These are phyloP conservation scores for Vaccinium corymbosum DNA, from an alignment of 148 eudicot species.

Conservation along the genomic window DNA sequence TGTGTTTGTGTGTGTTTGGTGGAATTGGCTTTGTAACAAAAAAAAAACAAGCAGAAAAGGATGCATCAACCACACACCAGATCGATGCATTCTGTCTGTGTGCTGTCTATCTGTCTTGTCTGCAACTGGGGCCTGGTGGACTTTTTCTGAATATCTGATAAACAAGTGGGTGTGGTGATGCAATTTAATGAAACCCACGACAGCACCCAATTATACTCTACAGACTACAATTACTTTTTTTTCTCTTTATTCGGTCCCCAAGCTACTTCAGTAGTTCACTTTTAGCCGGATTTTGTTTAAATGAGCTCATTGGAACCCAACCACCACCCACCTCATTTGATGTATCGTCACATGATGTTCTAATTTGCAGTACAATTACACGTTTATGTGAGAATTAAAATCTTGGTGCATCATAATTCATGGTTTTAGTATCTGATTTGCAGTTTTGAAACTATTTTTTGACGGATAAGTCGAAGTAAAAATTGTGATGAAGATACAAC, in stretches of 20 bases:
- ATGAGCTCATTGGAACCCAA: background rate
- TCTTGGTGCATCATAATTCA: too few relatives aligned
- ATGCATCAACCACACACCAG: background rate
- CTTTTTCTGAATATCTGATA: background rate
- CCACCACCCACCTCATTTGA: background rate
- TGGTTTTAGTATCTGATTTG: too few relatives aligned
- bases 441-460: too few relatives aligned
- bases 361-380: too few relatives aligned
- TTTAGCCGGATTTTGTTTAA: background rate
- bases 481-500: too few relatives aligned
- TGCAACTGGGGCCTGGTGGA: background rate
- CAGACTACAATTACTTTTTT: background rate
- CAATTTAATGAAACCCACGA: background rate
- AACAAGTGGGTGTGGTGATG: background rate
- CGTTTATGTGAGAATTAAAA: too few relatives aligned
- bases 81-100: background rate
- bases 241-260: background rate
- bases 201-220: background rate
- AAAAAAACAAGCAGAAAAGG: background rate
- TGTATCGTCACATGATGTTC: too few relatives aligned
- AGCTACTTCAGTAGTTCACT: background rate
- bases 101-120: background rate
- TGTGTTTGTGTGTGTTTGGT: background rate
- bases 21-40: background rate
- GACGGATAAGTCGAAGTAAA: too few relatives aligned